Percentiles rank a stretch among this genome's conserved stretches.
Evolutionary conservation across 1,284 basidiomycete genomes (phyloP).

Genomic region (Porogramme epimiltina): DNA sequence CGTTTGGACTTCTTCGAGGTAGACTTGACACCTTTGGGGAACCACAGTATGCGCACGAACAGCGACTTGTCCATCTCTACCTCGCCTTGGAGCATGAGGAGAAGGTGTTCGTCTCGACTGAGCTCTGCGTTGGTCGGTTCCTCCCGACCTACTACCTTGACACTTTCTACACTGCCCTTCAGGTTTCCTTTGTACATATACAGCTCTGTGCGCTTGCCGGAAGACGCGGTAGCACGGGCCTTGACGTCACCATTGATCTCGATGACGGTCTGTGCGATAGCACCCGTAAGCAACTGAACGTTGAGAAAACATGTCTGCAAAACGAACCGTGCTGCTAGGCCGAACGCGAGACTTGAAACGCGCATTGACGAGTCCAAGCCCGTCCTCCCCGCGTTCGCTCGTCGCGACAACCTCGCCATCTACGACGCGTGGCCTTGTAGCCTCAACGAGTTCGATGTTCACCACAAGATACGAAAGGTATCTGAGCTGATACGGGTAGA

Average conservation of each 20-base stretch:
- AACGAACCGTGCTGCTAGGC: constrained; percentile 16
- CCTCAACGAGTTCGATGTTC: constrained; percentile 22
- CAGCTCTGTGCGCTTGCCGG: neutral
- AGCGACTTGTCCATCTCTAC: neutral
- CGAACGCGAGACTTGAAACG: constrained; percentile 28
- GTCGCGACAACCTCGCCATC: constrained; percentile 28
- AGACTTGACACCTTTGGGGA: neutral
- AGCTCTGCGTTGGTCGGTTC: constrained; percentile 16
- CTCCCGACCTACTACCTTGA: neutral
- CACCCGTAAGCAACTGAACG: neutral
- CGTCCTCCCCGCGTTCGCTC: constrained; percentile 7
- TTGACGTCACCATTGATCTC: constrained; percentile 5
- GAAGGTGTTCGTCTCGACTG: constrained; percentile 14
- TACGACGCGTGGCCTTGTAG: constrained; percentile 25
- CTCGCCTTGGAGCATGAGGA: neutral
- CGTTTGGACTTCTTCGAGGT: neutral
- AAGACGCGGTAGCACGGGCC: neutral
- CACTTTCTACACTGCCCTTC: neutral
- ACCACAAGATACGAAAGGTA: constrained; percentile 22
- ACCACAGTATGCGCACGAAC: constrained; percentile 3
- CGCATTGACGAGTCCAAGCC: constrained; percentile 16
- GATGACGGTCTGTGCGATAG: constrained; percentile 5
- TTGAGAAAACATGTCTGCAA: neutral
- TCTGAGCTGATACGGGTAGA: constrained; percentile 10
- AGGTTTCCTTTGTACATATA: neutral